Evolutionary conservation across 2,329 filamentous ascomycete genomes (phyloP), one percentile per base, ranked within the genome.

Genomic region (Aspergillus sp.): DNA sequence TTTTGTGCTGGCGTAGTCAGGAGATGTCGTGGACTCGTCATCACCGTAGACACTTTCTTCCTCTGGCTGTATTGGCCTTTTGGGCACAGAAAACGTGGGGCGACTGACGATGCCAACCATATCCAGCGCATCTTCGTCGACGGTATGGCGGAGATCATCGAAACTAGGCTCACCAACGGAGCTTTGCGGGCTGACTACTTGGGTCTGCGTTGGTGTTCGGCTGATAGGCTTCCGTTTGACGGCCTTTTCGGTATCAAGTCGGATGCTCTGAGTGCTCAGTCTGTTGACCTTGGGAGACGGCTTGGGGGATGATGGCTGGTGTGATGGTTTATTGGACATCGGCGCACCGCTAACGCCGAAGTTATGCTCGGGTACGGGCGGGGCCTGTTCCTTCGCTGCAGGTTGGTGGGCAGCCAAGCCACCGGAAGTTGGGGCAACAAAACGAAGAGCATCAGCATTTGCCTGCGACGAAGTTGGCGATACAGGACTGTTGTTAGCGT

Each of bases 1-100:
- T 31, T 78, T 80, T 19, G 87, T 88, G 73, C 90, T 95, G 6
- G 90, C 89, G 74, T 93, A 93, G 70, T 93, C 90, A 0, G 90
- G 90, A 25, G 88, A 88, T 12, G 81, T 80, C 5, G 84, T 84
- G 7, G 87, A 88, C 35, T 80, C 81, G 33, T 82, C 81, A 35
- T 82, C 81, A 60, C 90, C 87, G 58, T 90, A 88, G 58, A 73
- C 66, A 58, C 75, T 75, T 52, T 75, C 76, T 21, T 75, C 74
- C 51, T 77, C 74, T 12, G 63, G 64, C 27, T 52, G 60, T 11
- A 53, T 60, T 35, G 67, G 62, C 43, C 66, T 69, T 7, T 62
- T 56, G 6, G 70, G 69, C 4, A 70, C 71, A 50, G 66, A 59
- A 31, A 67, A 60, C 8, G 64, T 65, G 55, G 58, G 58, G 52